Evolutionary conservation across 768 basidiomycete genomes (phyloP).

Genomic region (Sarcomyxa edulis): DNA sequence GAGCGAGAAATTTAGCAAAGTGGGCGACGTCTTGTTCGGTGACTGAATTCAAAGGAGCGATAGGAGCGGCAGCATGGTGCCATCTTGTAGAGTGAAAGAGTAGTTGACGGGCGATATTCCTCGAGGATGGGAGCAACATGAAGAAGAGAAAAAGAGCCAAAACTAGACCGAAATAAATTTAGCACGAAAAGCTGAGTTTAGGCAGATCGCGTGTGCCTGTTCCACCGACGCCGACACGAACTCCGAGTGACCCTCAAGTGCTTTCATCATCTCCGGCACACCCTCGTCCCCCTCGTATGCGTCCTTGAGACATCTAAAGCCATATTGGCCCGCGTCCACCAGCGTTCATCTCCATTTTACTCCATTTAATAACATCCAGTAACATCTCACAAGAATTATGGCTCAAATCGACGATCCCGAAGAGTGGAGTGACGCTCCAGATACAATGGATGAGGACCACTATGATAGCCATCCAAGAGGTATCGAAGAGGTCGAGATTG

Average conservation of each 20-base stretch:
- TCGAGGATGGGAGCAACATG: constrained; percentile 17
- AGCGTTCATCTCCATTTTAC: constrained; percentile 2
- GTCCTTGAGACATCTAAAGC: too few relatives aligned
- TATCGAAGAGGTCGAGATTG: constrained; percentile 19
- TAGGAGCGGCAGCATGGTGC: constrained; percentile 17
- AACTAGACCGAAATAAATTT: too few relatives aligned
- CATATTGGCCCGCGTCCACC: too few relatives aligned
- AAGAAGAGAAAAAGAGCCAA: too few relatives aligned
- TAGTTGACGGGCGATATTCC: constrained; percentile 14
- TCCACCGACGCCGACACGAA: too few relatives aligned
- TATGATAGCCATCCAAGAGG: constrained; percentile 13
- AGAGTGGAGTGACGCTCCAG: constrained; percentile 31
- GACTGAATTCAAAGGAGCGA: constrained; percentile 40
- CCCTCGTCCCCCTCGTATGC: too few relatives aligned
- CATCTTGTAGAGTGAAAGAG: constrained; percentile 12
- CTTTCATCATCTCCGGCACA: neutral
- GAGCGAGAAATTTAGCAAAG: constrained; percentile 61
- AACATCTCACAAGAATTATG: constrained; percentile 17
- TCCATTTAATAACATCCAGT: too few relatives aligned
- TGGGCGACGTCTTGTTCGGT: constrained; percentile 56
- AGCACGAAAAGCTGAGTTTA: too few relatives aligned
- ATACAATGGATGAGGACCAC: constrained; percentile 26
- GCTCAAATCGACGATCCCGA: constrained; percentile 21
- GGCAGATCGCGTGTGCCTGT: neutral
- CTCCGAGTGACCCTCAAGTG: too few relatives aligned